Evolutionary conservation across 805 yeast species (phyloP).

Genomic region (Metschnikowia noctiluminum): DNA sequence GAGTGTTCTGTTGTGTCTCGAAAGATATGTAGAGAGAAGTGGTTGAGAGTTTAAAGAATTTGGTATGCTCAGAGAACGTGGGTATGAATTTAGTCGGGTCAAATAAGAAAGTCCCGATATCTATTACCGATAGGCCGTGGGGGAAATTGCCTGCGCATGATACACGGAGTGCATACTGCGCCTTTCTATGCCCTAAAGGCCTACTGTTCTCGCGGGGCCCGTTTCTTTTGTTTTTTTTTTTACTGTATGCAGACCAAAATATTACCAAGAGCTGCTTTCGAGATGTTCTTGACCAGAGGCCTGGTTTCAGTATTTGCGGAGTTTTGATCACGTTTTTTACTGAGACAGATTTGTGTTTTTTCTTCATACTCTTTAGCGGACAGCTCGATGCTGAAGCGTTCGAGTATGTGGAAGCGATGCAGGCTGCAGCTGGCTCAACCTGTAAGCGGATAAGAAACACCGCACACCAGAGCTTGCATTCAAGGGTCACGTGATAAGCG

Average conservation of each 20-base stretch:
- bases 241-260: not conserved
- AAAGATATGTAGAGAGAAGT: not conserved
- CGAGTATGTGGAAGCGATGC: too few relatives aligned
- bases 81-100: not conserved
- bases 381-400: too few relatives aligned
- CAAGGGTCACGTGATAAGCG: too few relatives aligned
- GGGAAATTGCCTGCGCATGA: slow-evolving; percentile 11
- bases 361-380: too few relatives aligned
- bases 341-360: too few relatives aligned
- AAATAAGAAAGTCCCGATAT: not conserved
- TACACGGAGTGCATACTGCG: slow-evolving; percentile 2
- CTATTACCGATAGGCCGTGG: not conserved
- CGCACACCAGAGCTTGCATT: not conserved
- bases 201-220: not conserved
- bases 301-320: too few relatives aligned
- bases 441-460: not conserved
- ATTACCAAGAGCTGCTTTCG: not conserved
- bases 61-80: not conserved
- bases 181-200: slow-evolving; percentile 1
- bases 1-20: too few relatives aligned
- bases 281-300: too few relatives aligned
- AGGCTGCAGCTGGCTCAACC: not conserved
- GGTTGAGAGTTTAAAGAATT: not conserved
- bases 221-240: not conserved
- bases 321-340: too few relatives aligned